Conservation (phyloP, 2,329 filamentous ascomycete genomes). For the Fusarium avenaceum region DNA sequence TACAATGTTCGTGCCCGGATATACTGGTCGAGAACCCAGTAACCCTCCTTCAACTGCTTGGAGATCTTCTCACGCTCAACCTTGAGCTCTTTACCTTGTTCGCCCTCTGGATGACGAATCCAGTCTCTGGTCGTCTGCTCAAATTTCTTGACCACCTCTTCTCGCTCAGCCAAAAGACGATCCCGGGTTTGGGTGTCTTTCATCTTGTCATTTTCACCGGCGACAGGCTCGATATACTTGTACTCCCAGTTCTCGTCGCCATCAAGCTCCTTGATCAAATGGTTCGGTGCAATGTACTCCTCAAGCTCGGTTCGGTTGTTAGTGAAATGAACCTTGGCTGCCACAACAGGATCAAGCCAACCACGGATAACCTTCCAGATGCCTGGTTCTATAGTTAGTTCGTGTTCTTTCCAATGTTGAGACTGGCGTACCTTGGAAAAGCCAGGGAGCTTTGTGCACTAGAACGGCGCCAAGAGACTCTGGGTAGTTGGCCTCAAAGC, state of each 20-base stretch:
- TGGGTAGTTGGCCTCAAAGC: conserved; percentile 98
- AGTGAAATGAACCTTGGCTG: conserved; percentile 92
- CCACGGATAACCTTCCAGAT: conserved; percentile 96
- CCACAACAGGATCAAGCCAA: conserved; percentile 97
- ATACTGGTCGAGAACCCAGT: conserved; percentile 93
- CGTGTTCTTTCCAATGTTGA: conserved; percentile 8
- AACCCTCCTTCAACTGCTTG: conserved; percentile 75
- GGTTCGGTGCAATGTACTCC: conserved; percentile 76
- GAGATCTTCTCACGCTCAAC: conserved; percentile 73
- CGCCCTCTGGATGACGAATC: conserved; percentile 67
- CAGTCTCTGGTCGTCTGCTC: conserved; percentile 82
- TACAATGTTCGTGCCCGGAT: conserved; percentile 86
- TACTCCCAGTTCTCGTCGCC: conserved; percentile 90
- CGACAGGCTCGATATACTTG: conserved; percentile 80
- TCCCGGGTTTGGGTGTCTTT: conserved; percentile 74
- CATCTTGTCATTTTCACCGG: conserved; percentile 83
- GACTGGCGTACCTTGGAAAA: conserved; percentile 82
- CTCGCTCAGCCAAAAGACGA: conserved; percentile 72
- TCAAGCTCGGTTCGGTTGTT: conserved; percentile 84
- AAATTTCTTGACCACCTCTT: conserved; percentile 76
- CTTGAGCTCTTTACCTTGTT: conserved; percentile 63
- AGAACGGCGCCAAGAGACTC: conserved; percentile 91
- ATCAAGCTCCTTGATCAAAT: conserved; percentile 86
- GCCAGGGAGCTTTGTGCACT: conserved; percentile 96
- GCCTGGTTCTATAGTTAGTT: conserved; percentile 61